phyloP scores from a whole-genome alignment of 177 flowering plant genomes.

The Vitis hybrid region DNA sequence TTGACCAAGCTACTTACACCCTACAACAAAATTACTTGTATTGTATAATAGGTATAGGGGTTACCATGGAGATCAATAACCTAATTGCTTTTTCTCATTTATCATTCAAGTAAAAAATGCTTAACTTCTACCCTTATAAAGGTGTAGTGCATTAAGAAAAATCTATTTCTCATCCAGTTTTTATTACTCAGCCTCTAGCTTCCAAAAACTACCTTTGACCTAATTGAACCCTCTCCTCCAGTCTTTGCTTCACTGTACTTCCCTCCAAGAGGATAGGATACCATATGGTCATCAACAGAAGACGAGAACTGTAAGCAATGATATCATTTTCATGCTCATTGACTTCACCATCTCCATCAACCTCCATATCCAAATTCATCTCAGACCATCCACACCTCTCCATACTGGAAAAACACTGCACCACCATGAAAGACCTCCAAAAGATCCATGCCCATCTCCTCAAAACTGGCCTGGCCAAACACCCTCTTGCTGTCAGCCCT shows the following conservation, averaged over 20 bases:
- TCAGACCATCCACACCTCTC: slow-evolving; percentile 49
- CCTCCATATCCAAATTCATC: slow-evolving; percentile 49
- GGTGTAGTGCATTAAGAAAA: too few relatives aligned
- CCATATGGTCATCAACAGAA: not conserved
- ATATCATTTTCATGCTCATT: slow-evolving; percentile 23
- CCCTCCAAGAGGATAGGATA: not conserved
- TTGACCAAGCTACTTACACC: too few relatives aligned
- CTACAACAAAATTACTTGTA: too few relatives aligned
- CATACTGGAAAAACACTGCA: slow-evolving; percentile 53
- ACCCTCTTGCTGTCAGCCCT: slow-evolving; percentile 55
- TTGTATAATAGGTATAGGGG: too few relatives aligned
- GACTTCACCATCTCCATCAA: slow-evolving; percentile 36
- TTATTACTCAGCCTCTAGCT: too few relatives aligned
- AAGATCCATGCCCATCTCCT: slow-evolving; percentile 67
- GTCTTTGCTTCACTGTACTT: not conserved
- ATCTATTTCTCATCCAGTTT: too few relatives aligned
- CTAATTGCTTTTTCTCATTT: too few relatives aligned
- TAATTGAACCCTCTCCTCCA: not conserved
- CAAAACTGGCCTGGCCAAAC: slow-evolving; percentile 58
- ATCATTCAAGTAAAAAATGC: too few relatives aligned
- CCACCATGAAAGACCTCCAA: slow-evolving; percentile 59
- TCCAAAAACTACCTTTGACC: not conserved
- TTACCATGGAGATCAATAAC: too few relatives aligned
- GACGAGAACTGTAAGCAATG: slow-evolving; percentile 16
- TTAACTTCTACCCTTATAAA: too few relatives aligned